Base-by-base conservation (phyloP, 768 basidiomycete genomes). In the Boletus rubescentipes region DNA sequence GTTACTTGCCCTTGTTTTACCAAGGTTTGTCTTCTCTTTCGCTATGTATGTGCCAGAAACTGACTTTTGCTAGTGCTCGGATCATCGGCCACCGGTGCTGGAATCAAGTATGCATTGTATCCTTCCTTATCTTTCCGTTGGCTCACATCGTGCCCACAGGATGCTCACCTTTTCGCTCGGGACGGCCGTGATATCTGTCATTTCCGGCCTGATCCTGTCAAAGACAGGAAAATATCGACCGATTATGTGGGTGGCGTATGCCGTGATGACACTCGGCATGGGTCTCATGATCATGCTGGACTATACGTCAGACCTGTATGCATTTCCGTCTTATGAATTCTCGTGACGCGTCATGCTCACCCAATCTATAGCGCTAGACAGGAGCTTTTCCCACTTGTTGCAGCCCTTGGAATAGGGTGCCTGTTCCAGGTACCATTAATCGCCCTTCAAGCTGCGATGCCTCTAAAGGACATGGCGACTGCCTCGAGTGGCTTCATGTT, bases 371-470 rank as follows among this genome's bases (percentile, higher is more conserved):
- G 87, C n/a, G 86, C 84, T 0, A 71, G 75, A 58, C 81, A 87
- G 65, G 81, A 80, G 9, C 30, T 91, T 8, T 89, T 77, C 61
- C 84, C 86, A 5, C 67, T 92, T 14, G 70, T 93, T 30, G 77
- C 86, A n/a, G 79, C 85, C 8, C 14, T 85, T 4, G 89, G 89
- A 1, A 63, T 83, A 14, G 89, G 89, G 2, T 79, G 76, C 58
- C 67, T 91, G 46, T 88, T 88, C 75, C 82, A 84, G 73, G 64
- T 73, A 5, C 89, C 89, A 0, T 70, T 91, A 8, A 83, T 91
- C 46, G 87, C 78, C 14, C 70, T 93, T 14, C 91, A 93, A 71
- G 89, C 90, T 2, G 86, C 91, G 1, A 94, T 94, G 91, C 92
- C 92, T 0, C 62, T 90, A 15, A 85, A 84, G 61, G 89, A 93